Evolutionary conservation across 495 filamentous ascomycete genomes (phyloP), one percentile per base, ranked within the genome.

Genomic region (Lepidopterella palustris): DNA sequence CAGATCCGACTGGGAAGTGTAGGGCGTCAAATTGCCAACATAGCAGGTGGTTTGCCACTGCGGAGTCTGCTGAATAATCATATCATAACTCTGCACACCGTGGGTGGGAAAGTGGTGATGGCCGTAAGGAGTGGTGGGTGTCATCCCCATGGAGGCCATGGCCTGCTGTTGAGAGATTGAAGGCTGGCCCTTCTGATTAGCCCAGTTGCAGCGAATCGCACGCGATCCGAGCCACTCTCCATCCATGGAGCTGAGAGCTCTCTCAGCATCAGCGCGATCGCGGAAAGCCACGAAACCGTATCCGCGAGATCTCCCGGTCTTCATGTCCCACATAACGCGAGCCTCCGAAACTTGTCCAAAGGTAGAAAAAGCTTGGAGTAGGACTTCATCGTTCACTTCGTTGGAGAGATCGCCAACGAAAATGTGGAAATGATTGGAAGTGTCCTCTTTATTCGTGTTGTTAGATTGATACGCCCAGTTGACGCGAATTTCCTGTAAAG

Each of bases 261-360:
- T 95, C 73, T 99, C 95, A 15, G 93, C 93, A 68, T 99, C 95
- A 1, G 80, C 76, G 52, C 92, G 90, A 21, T 99, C 93, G 57
- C 93, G 87, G 83, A 96, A 99, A 45, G 93, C 95, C 60, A 99
- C 93, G 66, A 99, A 99, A 4, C 93, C 93, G 68, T 99, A 99
- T 51, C 93, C 93, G 63, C 93, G 88, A 50, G 93, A 97, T 57
- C 93, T 87, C 58, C 93, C 93, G 40, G 93, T 99, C 80, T 99
- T 99, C 93, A 99, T 99, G 71, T 99, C 93, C 93, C 93, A 99
- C 93, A 99, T 99, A 58, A 99, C 93, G 62, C 93, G 90, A 58
- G 93, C 93, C 75, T 99, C 93, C n/a, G 95, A 97, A 31, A 99
- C 92, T 3, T 84, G 88, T 10, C 93, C 93, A 73, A 97, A 99